Percentiles rank a stretch among this genome's conserved stretches.
phyloP scores from a whole-genome alignment of 352 stramenopile species.

The Blastocystis sp. region DNA sequence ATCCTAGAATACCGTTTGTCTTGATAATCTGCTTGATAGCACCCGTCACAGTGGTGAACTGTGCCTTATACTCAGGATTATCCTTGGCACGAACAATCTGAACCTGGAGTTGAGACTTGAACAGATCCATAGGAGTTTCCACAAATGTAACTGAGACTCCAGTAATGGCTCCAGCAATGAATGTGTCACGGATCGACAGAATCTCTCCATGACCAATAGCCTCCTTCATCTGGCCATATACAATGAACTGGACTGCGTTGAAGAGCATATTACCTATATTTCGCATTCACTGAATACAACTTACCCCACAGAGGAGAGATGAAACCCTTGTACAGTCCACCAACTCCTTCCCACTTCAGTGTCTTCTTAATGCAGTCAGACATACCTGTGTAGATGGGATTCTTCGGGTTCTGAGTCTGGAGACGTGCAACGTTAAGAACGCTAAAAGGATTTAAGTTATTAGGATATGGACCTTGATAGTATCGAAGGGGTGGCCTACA shows the following conservation, averaged over 20 bases:
- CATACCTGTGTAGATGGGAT: slow-evolving; percentile 61
- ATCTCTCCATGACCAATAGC: slow-evolving; percentile 64
- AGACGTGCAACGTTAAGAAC: slow-evolving; percentile 48
- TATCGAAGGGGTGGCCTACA: slow-evolving; percentile 67
- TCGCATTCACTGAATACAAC: neutral
- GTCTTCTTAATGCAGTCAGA: slow-evolving; percentile 64
- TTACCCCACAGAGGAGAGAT: slow-evolving; percentile 64
- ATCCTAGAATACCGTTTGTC: slow-evolving; percentile 53
- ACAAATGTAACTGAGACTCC: slow-evolving; percentile 64
- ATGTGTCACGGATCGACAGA: slow-evolving; percentile 49
- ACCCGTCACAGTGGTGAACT: slow-evolving; percentile 50
- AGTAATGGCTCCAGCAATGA: slow-evolving; percentile 62
- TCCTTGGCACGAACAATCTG: slow-evolving; percentile 63
- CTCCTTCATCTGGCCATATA: slow-evolving; percentile 65
- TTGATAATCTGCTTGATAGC: slow-evolving; percentile 67
- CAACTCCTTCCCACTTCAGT: slow-evolving; percentile 59
- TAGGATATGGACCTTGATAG: slow-evolving; percentile 67
- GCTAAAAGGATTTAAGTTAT: neutral
- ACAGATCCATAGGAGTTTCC: slow-evolving; percentile 66
- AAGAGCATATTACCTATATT: slow-evolving; percentile 61
- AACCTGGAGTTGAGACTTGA: slow-evolving; percentile 68
- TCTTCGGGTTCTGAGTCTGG: slow-evolving; percentile 54
- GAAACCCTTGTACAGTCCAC: slow-evolving; percentile 66
- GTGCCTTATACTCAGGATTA: slow-evolving; percentile 68
- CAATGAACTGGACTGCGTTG: slow-evolving; percentile 67